phyloP scores from a whole-genome alignment of 2,329 filamentous ascomycete species.

The Exophiala xenobiotica region DNA sequence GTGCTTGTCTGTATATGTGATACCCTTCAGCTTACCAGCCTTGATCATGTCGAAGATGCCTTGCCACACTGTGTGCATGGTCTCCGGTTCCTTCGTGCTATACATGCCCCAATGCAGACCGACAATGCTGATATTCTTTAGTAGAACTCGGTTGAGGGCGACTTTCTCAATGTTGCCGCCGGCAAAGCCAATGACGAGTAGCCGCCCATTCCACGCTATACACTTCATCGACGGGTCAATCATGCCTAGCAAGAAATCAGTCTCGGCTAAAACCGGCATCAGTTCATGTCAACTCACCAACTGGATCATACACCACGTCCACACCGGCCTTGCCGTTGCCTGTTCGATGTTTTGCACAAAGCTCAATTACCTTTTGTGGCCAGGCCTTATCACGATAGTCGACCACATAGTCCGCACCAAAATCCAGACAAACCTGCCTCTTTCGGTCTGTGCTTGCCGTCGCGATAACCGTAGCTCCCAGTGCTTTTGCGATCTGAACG shows the following conservation, averaged over 20 bases:
- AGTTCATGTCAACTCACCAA: no score
- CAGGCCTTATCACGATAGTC: conserved; percentile 73
- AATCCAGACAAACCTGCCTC: conserved; percentile 72
- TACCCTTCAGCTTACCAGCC: conserved; percentile 75
- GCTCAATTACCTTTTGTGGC: conserved; percentile 68
- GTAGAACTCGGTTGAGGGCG: conserved; percentile 82
- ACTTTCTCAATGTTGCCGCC: conserved; percentile 86
- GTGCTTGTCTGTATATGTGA: conserved; percentile 76
- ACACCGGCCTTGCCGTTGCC: conserved; percentile 68
- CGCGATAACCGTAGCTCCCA: conserved; percentile 87
- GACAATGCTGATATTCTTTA: conserved; percentile 91
- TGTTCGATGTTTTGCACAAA: conserved; percentile 56
- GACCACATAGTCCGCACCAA: conserved; percentile 80
- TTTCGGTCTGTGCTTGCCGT: conserved; percentile 82
- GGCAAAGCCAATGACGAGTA: conserved; percentile 87
- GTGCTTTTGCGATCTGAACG: conserved; percentile 90
- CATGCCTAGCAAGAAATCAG: conserved; percentile 42
- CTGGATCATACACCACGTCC: conserved; percentile 93
- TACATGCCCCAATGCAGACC: conserved; percentile 91
- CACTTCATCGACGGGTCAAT: conserved; percentile 88
- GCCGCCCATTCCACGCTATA: conserved; percentile 85
- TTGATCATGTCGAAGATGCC: conserved; percentile 77
- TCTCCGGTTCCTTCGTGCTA: conserved; percentile 67
- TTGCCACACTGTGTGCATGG: conserved; percentile 72
- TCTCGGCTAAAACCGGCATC: no score